phyloP scores from a whole-genome alignment of 148 eudicot genomes.

The Beta vulgaris region DNA sequence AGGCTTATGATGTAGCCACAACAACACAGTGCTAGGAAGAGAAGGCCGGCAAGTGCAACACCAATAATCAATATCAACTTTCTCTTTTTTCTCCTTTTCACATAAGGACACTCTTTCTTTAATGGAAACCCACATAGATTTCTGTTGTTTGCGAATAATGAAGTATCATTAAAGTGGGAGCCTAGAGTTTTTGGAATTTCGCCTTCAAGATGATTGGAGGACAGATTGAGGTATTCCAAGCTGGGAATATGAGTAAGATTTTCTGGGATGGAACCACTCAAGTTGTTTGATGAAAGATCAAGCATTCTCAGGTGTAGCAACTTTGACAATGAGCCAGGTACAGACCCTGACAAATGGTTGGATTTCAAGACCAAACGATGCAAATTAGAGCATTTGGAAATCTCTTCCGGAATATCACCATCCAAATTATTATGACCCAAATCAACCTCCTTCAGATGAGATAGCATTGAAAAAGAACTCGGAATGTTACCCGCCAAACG shows the following conservation, averaged over 20 bases:
- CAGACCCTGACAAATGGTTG: constrained; percentile 56
- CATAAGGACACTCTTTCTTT: constrained; percentile 36
- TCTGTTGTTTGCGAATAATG: constrained; percentile 41
- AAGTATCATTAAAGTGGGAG: constrained; percentile 46
- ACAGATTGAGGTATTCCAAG: constrained; percentile 57
- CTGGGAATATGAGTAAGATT: constrained; percentile 41
- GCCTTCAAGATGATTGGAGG: constrained; percentile 60
- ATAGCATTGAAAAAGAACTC: constrained; percentile 42
- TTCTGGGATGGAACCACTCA: constrained; percentile 65
- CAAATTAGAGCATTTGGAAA: constrained; percentile 51
- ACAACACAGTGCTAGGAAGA: constrained; percentile 48
- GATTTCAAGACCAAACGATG: constrained; percentile 36
- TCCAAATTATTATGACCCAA: constrained; percentile 53
- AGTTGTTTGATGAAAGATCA: constrained; percentile 62
- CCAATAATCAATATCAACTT: constrained; percentile 44
- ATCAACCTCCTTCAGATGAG: constrained; percentile 51
- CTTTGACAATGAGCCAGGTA: constrained; percentile 53
- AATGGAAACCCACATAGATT: constrained; percentile 70
- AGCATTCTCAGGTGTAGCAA: constrained; percentile 46
- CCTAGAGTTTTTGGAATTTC: constrained; percentile 60
- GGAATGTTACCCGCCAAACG: constrained; percentile 57
- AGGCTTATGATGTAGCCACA: constrained; percentile 54
- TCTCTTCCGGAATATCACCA: constrained; percentile 55
- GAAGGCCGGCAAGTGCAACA: constrained; percentile 45
- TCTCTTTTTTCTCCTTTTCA: constrained; percentile 37